Conservation (phyloP, 805 yeast species). For the Naumovozyma dairenensis region DNA sequence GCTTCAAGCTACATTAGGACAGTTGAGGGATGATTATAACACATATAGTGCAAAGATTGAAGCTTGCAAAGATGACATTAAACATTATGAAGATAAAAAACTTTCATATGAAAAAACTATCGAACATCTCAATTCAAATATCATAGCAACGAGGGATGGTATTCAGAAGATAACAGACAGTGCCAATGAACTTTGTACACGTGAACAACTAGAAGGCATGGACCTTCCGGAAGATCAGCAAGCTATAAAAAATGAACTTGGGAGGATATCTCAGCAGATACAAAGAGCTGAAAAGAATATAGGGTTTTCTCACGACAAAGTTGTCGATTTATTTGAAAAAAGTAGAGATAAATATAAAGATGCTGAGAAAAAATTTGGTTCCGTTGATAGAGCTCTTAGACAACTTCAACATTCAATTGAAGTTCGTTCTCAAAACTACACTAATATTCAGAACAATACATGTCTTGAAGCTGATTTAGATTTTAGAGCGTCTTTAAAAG, state of each 20-base stretch:
- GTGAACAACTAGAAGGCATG: conserved; percentile 36
- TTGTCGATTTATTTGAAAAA: conserved; percentile 37
- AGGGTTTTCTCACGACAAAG: conserved; percentile 48
- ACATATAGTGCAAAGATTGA: conserved; percentile 13
- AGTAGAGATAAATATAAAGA: conserved; percentile 36
- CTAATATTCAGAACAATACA: conserved; percentile 32
- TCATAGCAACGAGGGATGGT: conserved; percentile 22
- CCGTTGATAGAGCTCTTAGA: conserved; percentile 29
- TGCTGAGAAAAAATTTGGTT: conserved; percentile 33
- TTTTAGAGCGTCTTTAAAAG: conserved; percentile 49
- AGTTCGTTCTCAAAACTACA: conserved; percentile 35
- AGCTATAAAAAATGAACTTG: conserved; percentile 40
- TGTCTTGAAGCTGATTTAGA: conserved; percentile 42
- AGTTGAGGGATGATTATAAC: conserved; percentile 12
- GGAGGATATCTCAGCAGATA: conserved; percentile 37
- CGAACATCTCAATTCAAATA: conserved; percentile 20
- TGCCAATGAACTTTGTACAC: conserved; percentile 37
- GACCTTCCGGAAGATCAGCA: conserved; percentile 36
- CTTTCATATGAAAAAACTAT: conserved; percentile 13
- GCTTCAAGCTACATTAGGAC: conserved; percentile 9
- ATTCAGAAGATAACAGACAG: conserved; percentile 18
- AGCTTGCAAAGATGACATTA: conserved; percentile 19
- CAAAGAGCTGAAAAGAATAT: conserved; percentile 42
- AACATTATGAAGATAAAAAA: conserved; percentile 14
- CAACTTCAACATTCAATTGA: conserved; percentile 31